These are phyloP conservation scores for Lipomyces orientalis DNA, from an alignment of 805 yeast genomes.

Conservation along the genomic window DNA sequence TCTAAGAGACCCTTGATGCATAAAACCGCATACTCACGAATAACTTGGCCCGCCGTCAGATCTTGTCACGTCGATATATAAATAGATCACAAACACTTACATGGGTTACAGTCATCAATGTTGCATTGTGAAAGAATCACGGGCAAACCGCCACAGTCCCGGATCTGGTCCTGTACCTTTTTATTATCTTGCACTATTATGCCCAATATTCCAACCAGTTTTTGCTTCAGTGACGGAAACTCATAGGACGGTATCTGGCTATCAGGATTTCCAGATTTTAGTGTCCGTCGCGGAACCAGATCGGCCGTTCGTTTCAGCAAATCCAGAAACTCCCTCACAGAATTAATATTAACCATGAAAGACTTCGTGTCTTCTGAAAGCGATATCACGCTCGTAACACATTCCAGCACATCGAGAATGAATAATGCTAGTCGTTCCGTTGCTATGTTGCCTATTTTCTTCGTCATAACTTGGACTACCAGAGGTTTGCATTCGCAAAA, in stretches of 20 bases:
- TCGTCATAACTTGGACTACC: conserved; percentile 23
- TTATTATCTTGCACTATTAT: conserved; percentile 58
- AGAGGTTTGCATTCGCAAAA: conserved; percentile 26
- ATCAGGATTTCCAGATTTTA: conserved; percentile 16
- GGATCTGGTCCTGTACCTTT: conserved; percentile 67
- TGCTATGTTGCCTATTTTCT: conserved; percentile 9
- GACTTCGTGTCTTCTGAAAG: conserved; percentile 9
- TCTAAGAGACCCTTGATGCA: conserved; percentile 73
- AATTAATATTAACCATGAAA: conserved; percentile 15
- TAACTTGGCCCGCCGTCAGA: conserved; percentile 14
- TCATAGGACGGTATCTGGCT: conserved; percentile 14
- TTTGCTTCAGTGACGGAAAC: conserved; percentile 70
- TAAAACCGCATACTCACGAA: conserved; percentile 76
- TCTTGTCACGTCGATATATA: not conserved
- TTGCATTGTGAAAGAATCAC: conserved; percentile 78
- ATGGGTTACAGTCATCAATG: conserved; percentile 88
- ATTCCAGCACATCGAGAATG: conserved; percentile 11
- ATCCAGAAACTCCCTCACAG: conserved; percentile 24
- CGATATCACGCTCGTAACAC: conserved; percentile 15
- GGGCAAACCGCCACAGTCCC: conserved; percentile 71
- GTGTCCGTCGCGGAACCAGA: conserved; percentile 25
- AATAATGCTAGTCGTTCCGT: conserved; percentile 15
- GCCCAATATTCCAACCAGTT: conserved; percentile 70
- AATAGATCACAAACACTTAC: conserved; percentile 36
- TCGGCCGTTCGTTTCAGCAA: conserved; percentile 21